These are phyloP conservation scores for Colletotrichum lindemuthianum DNA, from an alignment of 2,329 filamentous ascomycete genomes.

Conservation along the genomic window DNA sequence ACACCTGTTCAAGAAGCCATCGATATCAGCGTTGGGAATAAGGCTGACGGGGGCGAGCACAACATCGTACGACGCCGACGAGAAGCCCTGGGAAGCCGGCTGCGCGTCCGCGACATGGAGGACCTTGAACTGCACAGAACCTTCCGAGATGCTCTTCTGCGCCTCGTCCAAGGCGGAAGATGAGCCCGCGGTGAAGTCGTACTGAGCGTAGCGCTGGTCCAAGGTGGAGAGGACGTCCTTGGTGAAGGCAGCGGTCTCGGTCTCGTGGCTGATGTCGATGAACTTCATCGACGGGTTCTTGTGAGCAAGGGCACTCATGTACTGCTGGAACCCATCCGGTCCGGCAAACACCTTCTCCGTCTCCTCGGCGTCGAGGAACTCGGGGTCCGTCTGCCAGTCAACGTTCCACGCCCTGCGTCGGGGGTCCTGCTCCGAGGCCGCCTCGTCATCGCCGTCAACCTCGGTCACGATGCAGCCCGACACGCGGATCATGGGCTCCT, in stretches of 20 bases:
- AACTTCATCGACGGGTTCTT: constrained; percentile 45
- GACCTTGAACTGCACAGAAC: constrained; percentile 40
- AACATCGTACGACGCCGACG: constrained; percentile 40
- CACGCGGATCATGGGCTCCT: background rate
- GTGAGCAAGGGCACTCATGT: constrained; percentile 34
- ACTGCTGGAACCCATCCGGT: background rate
- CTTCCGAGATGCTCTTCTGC: background rate
- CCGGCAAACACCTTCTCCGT: background rate
- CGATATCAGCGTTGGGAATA: constrained; percentile 40
- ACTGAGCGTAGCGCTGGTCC: constrained; percentile 10
- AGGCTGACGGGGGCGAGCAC: constrained; percentile 18
- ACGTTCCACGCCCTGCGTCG: constrained; percentile 7
- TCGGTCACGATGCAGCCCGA: constrained; percentile 21
- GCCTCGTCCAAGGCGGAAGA: constrained; percentile 36
- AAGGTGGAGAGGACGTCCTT: constrained; percentile 37
- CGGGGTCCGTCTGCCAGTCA: too few relatives aligned
- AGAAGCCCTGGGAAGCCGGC: constrained; percentile 39
- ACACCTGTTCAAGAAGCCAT: constrained; percentile 39
- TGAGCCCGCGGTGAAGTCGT: constrained; percentile 39
- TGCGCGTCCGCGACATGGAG: constrained; percentile 46
- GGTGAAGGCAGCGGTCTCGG: constrained; percentile 46
- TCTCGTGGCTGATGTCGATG: constrained; percentile 49
- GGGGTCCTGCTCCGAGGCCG: background rate
- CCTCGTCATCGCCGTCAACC: constrained; percentile 7
- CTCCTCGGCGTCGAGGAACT: too few relatives aligned